These are phyloP conservation scores for Stephanodiscus triporus DNA, from an alignment of 108 stramenopile genomes.

Conservation along the genomic window DNA sequence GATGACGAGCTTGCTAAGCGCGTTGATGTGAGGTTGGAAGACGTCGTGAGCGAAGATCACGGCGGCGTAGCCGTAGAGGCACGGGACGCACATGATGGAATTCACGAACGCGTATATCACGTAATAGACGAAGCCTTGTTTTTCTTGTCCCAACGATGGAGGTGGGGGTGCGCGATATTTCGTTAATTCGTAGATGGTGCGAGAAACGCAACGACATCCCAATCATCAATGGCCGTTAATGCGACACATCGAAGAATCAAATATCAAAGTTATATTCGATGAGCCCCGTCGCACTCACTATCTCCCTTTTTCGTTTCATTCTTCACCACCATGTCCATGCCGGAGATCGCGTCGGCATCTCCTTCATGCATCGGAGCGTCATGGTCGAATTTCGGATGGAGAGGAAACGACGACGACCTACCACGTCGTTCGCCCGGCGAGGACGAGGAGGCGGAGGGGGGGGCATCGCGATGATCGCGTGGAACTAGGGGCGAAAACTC, in stretches of 20 bases:
- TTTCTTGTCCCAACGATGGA: neutral
- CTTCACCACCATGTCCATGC: neutral
- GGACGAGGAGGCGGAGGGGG: neutral
- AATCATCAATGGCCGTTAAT: too few relatives aligned
- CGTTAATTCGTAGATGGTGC: too few relatives aligned
- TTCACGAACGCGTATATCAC: constrained; percentile 62
- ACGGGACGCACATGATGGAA: constrained; percentile 77
- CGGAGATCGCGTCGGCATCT: neutral
- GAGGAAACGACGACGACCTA: neutral
- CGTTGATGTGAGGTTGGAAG: constrained; percentile 75
- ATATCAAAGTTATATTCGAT: too few relatives aligned
- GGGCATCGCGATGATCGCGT: neutral
- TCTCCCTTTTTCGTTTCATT: neutral
- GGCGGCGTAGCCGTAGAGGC: constrained; percentile 89
- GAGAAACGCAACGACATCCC: too few relatives aligned
- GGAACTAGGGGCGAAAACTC: too few relatives aligned
- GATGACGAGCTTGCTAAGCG: constrained; percentile 84
- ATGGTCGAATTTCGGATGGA: neutral
- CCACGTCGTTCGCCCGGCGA: too few relatives aligned
- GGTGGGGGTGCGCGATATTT: too few relatives aligned
- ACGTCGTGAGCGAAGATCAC: constrained; percentile 85
- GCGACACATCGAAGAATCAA: too few relatives aligned
- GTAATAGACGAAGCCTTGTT: constrained; percentile 49
- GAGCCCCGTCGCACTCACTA: neutral
- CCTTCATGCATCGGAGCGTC: too few relatives aligned